Evolutionary conservation across 2,329 filamentous ascomycete genomes (phyloP).

Genomic region (Cladophialophora psammophila): DNA sequence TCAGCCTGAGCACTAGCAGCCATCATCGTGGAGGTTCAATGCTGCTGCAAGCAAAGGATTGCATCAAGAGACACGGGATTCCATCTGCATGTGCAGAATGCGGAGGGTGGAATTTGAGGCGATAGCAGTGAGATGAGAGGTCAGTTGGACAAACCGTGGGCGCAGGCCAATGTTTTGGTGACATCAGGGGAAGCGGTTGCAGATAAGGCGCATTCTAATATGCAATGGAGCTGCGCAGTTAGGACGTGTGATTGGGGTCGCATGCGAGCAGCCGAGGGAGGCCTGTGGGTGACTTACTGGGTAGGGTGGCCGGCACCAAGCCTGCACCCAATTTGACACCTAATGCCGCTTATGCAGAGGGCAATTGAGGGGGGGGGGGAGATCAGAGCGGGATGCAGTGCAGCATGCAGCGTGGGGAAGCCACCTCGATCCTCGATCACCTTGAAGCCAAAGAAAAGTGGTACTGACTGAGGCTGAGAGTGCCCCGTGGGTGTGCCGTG

Average conservation of each 20-base stretch:
- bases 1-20: slow-evolving; percentile 17
- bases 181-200: slow-evolving; percentile 5
- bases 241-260: slow-evolving; percentile 22
- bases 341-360: slow-evolving; percentile 13
- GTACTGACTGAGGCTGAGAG: not conserved
- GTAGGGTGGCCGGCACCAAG: too few relatives aligned
- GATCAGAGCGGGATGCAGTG: not conserved
- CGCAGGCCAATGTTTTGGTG: slow-evolving; percentile 6
- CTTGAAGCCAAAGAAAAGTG: not conserved
- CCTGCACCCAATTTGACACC: not conserved
- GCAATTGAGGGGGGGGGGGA: too few relatives aligned
- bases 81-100: slow-evolving; percentile 27
- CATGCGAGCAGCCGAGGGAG: not conserved
- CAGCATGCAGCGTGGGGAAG: slow-evolving; percentile 9
- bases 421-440: not conserved
- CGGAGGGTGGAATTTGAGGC: slow-evolving; percentile 19
- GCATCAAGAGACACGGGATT: slow-evolving; percentile 9
- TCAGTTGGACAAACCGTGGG: slow-evolving; percentile 15
- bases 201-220: slow-evolving; percentile 1
- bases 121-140: slow-evolving; percentile 3
- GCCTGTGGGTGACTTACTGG: slow-evolving; percentile 6
- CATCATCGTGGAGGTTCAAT: not conserved
- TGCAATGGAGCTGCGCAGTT: slow-evolving; percentile 12
- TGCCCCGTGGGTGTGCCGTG: not conserved
- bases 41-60: slow-evolving; percentile 6